Percentiles rank a stretch among this genome's conserved stretches.
phyloP scores from a whole-genome alignment of 768 basidiomycete genomes.

The Tricholoma terreum region DNA sequence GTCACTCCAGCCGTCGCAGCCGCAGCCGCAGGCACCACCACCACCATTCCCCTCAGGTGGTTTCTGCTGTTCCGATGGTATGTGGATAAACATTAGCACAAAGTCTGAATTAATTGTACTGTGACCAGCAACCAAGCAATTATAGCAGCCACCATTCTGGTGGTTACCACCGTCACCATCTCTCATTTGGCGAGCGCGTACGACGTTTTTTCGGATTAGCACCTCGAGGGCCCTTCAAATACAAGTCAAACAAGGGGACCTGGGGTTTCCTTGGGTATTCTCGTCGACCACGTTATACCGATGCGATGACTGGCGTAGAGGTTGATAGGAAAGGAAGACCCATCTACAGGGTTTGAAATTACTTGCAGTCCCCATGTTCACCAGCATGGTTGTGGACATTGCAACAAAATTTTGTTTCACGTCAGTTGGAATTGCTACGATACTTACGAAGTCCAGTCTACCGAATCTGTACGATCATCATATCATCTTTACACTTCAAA shows the following conservation, averaged over 20 bases:
- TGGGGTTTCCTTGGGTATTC: conserved; percentile 60
- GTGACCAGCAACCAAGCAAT: conserved; percentile 28
- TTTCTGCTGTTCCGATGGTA: conserved; percentile 25
- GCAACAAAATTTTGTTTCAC: neutral
- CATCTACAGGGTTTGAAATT: conserved; percentile 43
- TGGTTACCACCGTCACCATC: conserved; percentile 18
- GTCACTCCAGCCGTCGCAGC: conserved; percentile 8
- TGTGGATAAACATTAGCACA: conserved; percentile 2
- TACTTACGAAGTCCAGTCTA: neutral
- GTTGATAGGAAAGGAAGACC: conserved; percentile 57
- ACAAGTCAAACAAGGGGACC: conserved; percentile 41
- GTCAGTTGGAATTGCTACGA: neutral
- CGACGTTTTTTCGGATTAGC: conserved; percentile 54
- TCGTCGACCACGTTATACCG: conserved; percentile 45
- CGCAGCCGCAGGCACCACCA: conserved; percentile 24
- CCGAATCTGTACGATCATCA: neutral
- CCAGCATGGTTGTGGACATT: neutral
- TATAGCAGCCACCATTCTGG: conserved; percentile 21
- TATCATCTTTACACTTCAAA: neutral
- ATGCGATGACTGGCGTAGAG: conserved; percentile 46
- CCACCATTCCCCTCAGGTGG: conserved; percentile 20
- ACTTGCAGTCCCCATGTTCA: neutral
- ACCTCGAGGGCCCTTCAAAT: conserved; percentile 36
- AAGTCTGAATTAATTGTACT: neutral
- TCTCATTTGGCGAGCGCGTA: conserved; percentile 43